phyloP scores from a whole-genome alignment of 805 yeast genomes.

The Metahyphopichia silvanorum region DNA sequence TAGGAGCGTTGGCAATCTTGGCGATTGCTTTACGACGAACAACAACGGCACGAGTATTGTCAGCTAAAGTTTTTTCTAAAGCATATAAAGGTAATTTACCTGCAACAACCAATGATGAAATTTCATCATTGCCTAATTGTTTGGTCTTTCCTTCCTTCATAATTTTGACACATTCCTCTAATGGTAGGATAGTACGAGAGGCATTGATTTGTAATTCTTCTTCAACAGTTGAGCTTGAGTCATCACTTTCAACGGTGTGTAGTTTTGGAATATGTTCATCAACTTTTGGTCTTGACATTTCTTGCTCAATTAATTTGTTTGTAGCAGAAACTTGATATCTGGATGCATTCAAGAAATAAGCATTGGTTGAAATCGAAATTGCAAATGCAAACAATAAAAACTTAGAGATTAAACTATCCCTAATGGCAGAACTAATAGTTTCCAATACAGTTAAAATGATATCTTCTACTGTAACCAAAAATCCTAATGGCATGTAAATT shows the following conservation, averaged over 20 bases:
- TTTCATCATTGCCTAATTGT: slow-evolving; percentile 67
- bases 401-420: slow-evolving; percentile 79
- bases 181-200: slow-evolving; percentile 34
- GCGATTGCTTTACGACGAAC: slow-evolving; percentile 94
- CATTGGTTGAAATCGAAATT: slow-evolving; percentile 74
- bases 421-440: slow-evolving; percentile 62
- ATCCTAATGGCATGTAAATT: slow-evolving; percentile 55
- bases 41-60: slow-evolving; percentile 87
- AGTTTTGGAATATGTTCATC: slow-evolving; percentile 3
- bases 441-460: slow-evolving; percentile 48
- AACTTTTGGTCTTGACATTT: slow-evolving; percentile 28
- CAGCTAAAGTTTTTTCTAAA: slow-evolving; percentile 84
- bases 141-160: slow-evolving; percentile 71
- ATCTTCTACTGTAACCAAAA: slow-evolving; percentile 61
- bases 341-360: slow-evolving; percentile 84
- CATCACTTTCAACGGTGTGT: slow-evolving; percentile 11
- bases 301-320: slow-evolving; percentile 37
- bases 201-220: slow-evolving; percentile 21
- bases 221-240: slow-evolving; percentile 25
- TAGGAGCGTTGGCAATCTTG: slow-evolving; percentile 74
- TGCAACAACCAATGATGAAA: slow-evolving; percentile 61
- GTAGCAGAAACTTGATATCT: slow-evolving; percentile 54
- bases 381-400: slow-evolving; percentile 69
- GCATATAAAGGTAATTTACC: slow-evolving; percentile 92
- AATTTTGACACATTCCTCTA: slow-evolving; percentile 60